A percentile compares a stretch with the other conserved stretches of the same genome.
These are phyloP conservation scores for Peniophora sp. DNA, from an alignment of 1,284 basidiomycete species.

Conservation along the genomic window DNA sequence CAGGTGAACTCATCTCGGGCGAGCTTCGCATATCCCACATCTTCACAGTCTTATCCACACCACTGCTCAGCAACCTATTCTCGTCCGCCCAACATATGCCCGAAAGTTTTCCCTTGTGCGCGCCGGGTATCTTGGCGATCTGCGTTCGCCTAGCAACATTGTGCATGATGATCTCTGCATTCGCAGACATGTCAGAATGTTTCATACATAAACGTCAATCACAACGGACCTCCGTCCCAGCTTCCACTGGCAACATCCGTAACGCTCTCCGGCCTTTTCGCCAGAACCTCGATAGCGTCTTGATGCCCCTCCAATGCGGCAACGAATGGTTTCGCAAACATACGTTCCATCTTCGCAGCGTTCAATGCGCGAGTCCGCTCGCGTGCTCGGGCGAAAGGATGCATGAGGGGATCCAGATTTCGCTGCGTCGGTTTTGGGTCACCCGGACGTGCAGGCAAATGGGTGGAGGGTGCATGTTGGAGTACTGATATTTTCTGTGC, in stretches of 20 bases:
- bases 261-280: conserved; percentile 71
- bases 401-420: conserved; percentile 90
- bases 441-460: conserved; percentile 64
- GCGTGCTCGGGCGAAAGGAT: conserved; percentile 88
- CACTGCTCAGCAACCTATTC: conserved; percentile 79
- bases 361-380: conserved; percentile 94
- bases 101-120: conserved; percentile 91
- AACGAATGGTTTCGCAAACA: conserved; percentile 97
- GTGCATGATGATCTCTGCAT: conserved; percentile 79
- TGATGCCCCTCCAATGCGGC: conserved; percentile 88
- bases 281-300: conserved; percentile 90
- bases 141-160: conserved; percentile 69
- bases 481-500: conserved; percentile 81
- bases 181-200: not conserved
- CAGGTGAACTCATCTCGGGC: conserved; percentile 19
- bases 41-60: conserved; percentile 88
- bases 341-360: conserved; percentile 92
- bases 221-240: conserved; percentile 84
- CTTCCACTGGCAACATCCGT: conserved; percentile 87
- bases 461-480: conserved; percentile 73
- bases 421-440: conserved; percentile 84
- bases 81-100: conserved; percentile 70
- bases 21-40: conserved; percentile 62
- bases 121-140: conserved; percentile 64
- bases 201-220: not conserved